Conservation (phyloP, 805 yeast species). For the Candida endomychidarum region DNA sequence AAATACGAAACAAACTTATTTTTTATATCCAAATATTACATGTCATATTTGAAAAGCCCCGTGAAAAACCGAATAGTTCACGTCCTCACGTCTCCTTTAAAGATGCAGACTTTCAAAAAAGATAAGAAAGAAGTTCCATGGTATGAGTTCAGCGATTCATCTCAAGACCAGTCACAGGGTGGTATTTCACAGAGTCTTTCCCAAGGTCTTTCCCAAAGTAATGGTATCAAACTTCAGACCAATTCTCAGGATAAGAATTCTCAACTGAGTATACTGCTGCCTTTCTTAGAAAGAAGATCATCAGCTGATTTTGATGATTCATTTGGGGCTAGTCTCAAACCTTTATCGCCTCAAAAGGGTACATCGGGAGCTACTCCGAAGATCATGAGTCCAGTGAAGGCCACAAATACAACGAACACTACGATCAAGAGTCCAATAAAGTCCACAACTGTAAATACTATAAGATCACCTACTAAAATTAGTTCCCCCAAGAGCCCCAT, state of each 20-base stretch:
- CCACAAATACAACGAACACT: too few relatives aligned
- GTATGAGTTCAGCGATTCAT: slow-evolving; percentile 9
- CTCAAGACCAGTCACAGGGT: neutral
- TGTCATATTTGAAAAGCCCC: slow-evolving; percentile 7
- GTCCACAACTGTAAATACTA: too few relatives aligned
- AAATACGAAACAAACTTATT: neutral
- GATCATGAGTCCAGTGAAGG: too few relatives aligned
- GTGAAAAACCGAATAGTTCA: slow-evolving; percentile 4
- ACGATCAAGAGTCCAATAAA: too few relatives aligned
- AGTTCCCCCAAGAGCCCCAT: too few relatives aligned
- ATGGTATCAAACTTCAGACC: too few relatives aligned
- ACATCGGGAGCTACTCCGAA: too few relatives aligned
- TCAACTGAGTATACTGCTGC: neutral
- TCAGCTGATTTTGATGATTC: slow-evolving; percentile 11
- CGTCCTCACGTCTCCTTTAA: slow-evolving; percentile 1
- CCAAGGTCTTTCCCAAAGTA: too few relatives aligned
- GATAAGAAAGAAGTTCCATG: slow-evolving; percentile 5
- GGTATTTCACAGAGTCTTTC: too few relatives aligned
- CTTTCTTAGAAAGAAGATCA: neutral
- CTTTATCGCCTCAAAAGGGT: too few relatives aligned
- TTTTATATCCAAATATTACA: neutral
- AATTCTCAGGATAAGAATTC: too few relatives aligned
- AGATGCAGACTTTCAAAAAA: slow-evolving; percentile 1
- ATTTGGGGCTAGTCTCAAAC: slow-evolving; percentile 9
- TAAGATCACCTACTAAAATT: too few relatives aligned